Base-by-base conservation (phyloP, 768 basidiomycete genomes). In the Leccinum subtestaceum region DNA sequence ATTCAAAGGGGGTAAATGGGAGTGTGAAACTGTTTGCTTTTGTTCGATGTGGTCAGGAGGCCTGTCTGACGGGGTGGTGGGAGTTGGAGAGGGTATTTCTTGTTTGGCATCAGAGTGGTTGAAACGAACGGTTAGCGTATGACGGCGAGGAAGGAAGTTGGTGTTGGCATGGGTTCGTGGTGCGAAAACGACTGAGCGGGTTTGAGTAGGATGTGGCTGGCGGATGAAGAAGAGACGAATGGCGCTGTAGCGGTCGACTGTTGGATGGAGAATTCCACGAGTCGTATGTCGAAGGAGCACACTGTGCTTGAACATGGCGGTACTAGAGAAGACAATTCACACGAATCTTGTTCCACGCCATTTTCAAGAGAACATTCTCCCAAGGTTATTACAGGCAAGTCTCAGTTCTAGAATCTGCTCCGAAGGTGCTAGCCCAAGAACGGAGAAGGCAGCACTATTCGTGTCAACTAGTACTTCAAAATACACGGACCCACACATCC, bases 171-270 rank as follows among this genome's bases (percentile, higher is more conserved):
- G 27, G 34, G 5, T 15, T 8, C 46, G 55, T 0, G 12, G 53
- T 11, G 17, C 11, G 5, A 32, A 52, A 31, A 21, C 19, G 36
- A n/a, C 40, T 15, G 25, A n/a, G 19, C 9, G 29, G n/a, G 46
- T 52, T 12, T 45, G 60, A 23, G 53, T 60, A 52, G 50, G 63
- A 13, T 31, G 38, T n/a, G 15, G 60, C 45, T 75, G 74, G 17
- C 67, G 65, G 38, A 67, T 77, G 75, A 88, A 88, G 72, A 87
- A 88, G 54, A 70, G 75, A 48, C 85, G 76, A 56, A 88, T 87
- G 53, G 77, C 69, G 43, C 67, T 77, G 70, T 88, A 88, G 53
- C 87, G 83, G 69, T 86, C 84, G 53, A 84, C 55, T 19, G 70
- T 70, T 6, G 77, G 65, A 34, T 59, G 63, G 4, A 55, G 56